Evolutionary conservation across 169 alveolate genomes (phyloP), one percentile per base, ranked within the genome.

Genomic region (Plasmodium reichenowi): DNA sequence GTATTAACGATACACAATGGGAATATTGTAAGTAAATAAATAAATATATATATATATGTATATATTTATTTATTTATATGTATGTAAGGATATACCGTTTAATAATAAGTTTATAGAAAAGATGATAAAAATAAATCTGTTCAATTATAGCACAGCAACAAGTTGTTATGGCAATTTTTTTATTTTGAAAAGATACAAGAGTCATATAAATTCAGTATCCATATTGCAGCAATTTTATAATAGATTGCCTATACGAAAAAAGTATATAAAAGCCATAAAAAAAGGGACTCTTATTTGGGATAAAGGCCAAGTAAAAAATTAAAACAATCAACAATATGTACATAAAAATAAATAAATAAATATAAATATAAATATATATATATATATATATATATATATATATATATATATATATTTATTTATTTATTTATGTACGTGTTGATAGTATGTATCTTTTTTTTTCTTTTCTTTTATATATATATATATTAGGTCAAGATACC

Each of bases 211-310:
- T 67, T 95, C 97, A 13, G 96, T 90, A 15, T 95, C 97, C 17
- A 91, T 95, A 12, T 72, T 94, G 52, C 97, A 95, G 93, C 97
- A 95, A 64, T 94, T 92, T 76, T 95, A 95, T 91, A 95, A 94
- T 72, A 72, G 95, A 20, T 73, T 95, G 13, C 95, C 96, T 8
- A 93, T 95, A 32, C 70, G 97, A 63, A 94, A 94, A 72, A 93
- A 91, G 71, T 95, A 85, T 63, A 91, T 90, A 43, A 88, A 92
- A 24, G 97, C 97, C 15, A 91, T 95, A 26, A 93, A 93, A 67
- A 90, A 93, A 47, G 97, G 97, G 15, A 95, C 97, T 17, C 93
- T 95, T 43, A 76, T 95, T 15, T 95, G 97, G 97, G 97, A 94
- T 75, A 92, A 92, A 60, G 97, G 97, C 24, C 97, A 95, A 92